Base-by-base conservation (phyloP, 306 rosid species). In the Alnus glutinosa region DNA sequence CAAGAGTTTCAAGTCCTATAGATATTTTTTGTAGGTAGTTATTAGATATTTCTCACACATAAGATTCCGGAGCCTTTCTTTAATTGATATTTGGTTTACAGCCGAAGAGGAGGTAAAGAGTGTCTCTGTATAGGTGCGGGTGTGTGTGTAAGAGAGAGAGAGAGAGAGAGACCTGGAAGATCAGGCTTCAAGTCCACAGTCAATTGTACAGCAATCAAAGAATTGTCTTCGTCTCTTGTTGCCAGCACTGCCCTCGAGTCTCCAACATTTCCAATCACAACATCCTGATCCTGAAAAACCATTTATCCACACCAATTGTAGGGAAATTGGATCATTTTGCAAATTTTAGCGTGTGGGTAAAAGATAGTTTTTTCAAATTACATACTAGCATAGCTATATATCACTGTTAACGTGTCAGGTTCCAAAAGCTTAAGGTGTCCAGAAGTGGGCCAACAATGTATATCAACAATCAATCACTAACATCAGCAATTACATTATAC, bases 151-250 rank as follows among this genome's bases (percentile, higher is more conserved):
- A 0, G 46, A 3, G 18, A 55, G 64, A 16, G 67, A 61, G 61
- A 76, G 74, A 80, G 61, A 81, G 12, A 61, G 32, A 62, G 69
- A 87, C 90, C 83, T 15, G 90, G 90, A 75, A 87, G 90, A 81
- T 87, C 90, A 28, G 90, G 90, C 81, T 87, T 87, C 71, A 87
- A 78, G 74, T 87, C 90, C 73, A 85, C 87, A 1, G 90, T 87
- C 78, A 87, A 73, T 39, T 87, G 90, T 15, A 82, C 57, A 46
- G 90, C 81, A 72, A 83, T 76, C 87, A 85, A 63, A 74, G 83
- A 82, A 58, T 78, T 70, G 55, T 82, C 83, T 34, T 80, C 48
- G 13, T 87, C 89, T 48, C 83, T 82, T 4, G 89, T 85, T 50
- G 87, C 90, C 77, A 87, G 79, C 50, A 87, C 89, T 14, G 89